Base-by-base conservation (phyloP, 1,139 yeast species). In the Scheffersomyces segobiensis region DNA sequence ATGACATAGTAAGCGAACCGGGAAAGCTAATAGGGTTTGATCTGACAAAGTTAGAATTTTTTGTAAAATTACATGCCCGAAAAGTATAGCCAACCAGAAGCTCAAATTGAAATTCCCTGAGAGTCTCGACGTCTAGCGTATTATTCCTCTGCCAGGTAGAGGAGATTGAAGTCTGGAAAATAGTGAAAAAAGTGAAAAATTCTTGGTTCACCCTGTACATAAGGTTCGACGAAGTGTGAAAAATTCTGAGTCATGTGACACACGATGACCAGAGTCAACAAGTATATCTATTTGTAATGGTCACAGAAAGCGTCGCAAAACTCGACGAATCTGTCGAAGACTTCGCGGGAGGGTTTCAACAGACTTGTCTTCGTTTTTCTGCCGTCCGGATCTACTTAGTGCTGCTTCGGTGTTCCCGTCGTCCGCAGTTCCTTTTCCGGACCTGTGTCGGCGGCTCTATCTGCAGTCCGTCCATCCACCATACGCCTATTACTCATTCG, bases 361-460 rank as follows among this genome's bases (percentile, higher is more conserved):
- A 32, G 42, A 4, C 17, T 3, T 32, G 3, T 12, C 42, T 32
- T 12, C 17, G 42, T 10, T 32, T 32, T 26, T 32, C 42, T 32
- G 42, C 42, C 17, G 42, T 32, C 42, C 42, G 42, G 17, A 32
- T 32, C 42, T 32, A 10, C 17, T 4, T 32, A 32, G 14, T 32
- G 7, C 17, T 32, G 42, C 14, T 32, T 32, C 12, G 42, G 42
- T 14, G 42, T 32, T 32, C 42, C 42, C 42, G 42, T 32, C 42
- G 42, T 32, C 42, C 42, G 42, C 17, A 32, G 42, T 17, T 32
- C 42, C 42, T 32, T 32, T 46, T 47, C 57, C 62, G 63, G 62
- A 46, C 63, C 61, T 58, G 59, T 26, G 51, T 54, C 56, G 61
- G 59, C 42, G 20, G 26, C 26, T 49, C 20, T 22, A 6, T 14